phyloP scores from a whole-genome alignment of 2,329 filamentous ascomycete species.

The Aspergillus luchuensis region DNA sequence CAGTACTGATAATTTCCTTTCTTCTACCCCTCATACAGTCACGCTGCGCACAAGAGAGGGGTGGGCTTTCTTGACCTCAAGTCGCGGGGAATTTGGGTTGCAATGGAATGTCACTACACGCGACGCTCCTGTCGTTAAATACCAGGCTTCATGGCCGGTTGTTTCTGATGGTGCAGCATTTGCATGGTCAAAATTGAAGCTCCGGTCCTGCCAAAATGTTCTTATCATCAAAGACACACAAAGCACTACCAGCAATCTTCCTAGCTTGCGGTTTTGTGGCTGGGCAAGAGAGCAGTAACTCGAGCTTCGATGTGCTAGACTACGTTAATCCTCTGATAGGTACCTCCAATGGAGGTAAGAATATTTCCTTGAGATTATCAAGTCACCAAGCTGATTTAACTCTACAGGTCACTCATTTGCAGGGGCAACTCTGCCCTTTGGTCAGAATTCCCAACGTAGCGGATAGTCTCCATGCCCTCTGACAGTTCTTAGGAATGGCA shows the following conservation, averaged over 20 bases:
- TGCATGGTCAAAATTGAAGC: not conserved
- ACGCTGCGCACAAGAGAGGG: not conserved
- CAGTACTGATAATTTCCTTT: not conserved
- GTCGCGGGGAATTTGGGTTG: not conserved
- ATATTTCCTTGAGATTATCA: not conserved
- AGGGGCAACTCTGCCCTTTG: constrained; percentile 58
- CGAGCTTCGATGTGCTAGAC: constrained; percentile 38
- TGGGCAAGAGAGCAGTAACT: not conserved
- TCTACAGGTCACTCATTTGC: constrained; percentile 57
- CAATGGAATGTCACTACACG: not conserved
- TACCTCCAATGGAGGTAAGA: constrained; percentile 51
- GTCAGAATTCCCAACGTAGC: constrained; percentile 27
- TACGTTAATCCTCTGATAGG: constrained; percentile 58
- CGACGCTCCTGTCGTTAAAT: not conserved
- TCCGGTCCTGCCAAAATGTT: not conserved
- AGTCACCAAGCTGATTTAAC: not conserved
- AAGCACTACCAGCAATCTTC: not conserved
- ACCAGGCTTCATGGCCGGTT: not conserved
- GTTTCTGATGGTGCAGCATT: not conserved
- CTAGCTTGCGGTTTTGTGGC: not conserved
- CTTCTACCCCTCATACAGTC: not conserved
- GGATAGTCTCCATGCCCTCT: constrained; percentile 5
- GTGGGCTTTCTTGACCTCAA: not conserved
- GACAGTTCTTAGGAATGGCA: constrained; percentile 48
- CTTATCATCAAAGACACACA: not conserved